Evolutionary conservation across 345 rosid species (phyloP), one percentile per base, ranked within the genome.

Genomic region (Eutrema heterophyllum): DNA sequence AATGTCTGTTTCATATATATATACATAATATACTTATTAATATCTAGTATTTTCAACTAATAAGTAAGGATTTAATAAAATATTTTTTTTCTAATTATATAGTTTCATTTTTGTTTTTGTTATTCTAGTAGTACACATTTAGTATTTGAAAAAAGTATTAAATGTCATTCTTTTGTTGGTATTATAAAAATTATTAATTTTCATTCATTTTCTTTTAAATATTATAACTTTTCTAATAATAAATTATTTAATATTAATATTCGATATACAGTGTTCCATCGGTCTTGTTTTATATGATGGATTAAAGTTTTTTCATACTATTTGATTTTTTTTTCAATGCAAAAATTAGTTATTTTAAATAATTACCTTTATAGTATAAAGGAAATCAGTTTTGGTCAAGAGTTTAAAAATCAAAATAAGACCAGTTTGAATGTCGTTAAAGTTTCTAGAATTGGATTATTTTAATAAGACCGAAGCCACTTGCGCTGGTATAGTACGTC

Each of bases 1-100:
- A 61, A 30, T 56, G 72, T 77, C 80, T 65, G 39, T 54, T 68
- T 75, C 74, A 21, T 70, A 7, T 50, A n/a, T n/a, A n/a, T n/a
- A n/a, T n/a, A n/a, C n/a, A n/a, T n/a, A n/a, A n/a, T n/a, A n/a
- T n/a, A n/a, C n/a, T n/a, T n/a, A n/a, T n/a, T n/a, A 12, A 51
- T 48, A 18, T 48, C 11, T 18, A 7, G 11, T 48, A 48, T 48
- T 48, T 41, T 41, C 45, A 41, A 41, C 45, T 41, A 1, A 41
- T 11, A 41, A 40, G 1, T 41, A 41, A 41, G 45, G 12, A 41
- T 36, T 2, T 36, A 36, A 36, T 21, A 0, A 32, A 4, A 32
- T 29, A 32, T 32, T 5, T 4, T 32, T 5, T 3, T 32, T 32
- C 6, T 36, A 8, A 36, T 5, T 32, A 5, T 36, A 36, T 36